Evolutionary conservation across 495 filamentous ascomycete genomes (phyloP).

Genomic region (Letharia lupina): DNA sequence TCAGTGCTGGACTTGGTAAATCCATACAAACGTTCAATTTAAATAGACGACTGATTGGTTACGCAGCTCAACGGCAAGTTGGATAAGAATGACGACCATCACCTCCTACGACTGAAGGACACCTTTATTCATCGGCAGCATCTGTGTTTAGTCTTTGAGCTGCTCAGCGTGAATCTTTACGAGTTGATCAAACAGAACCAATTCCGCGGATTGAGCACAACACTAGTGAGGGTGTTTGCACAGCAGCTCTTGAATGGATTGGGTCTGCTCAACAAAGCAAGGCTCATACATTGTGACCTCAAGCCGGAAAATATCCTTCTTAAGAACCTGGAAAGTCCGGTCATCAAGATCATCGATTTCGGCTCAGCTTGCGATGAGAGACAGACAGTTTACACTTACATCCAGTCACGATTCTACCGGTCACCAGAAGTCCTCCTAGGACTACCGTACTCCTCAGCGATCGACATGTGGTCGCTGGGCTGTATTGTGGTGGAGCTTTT

Average conservation of each 20-base stretch:
- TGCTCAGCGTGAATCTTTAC: constrained; percentile 96
- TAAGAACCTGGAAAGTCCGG: constrained; percentile 97
- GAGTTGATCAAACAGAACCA: constrained; percentile 99
- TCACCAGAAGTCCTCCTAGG: constrained; percentile 94
- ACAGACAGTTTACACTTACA: constrained; percentile 99
- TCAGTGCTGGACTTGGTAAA: constrained; percentile 75
- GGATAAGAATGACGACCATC: constrained; percentile 99
- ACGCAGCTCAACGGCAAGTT: constrained; percentile 79
- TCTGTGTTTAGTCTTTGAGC: constrained; percentile 93
- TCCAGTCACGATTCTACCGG: constrained; percentile 96
- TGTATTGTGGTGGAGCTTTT: constrained; percentile 99
- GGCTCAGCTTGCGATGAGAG: constrained; percentile 97
- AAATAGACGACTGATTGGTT: not conserved
- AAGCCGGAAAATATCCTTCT: constrained; percentile 98
- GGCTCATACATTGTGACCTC: constrained; percentile 95
- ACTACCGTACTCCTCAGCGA: constrained; percentile 91
- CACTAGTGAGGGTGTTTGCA: constrained; percentile 94
- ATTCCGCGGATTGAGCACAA: constrained; percentile 95
- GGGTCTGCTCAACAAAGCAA: constrained; percentile 88
- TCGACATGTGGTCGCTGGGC: constrained; percentile 99
- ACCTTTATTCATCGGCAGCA: constrained; percentile 98
- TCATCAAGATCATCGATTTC: constrained; percentile 99
- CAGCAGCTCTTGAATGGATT: constrained; percentile 92
- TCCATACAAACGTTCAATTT: not conserved
- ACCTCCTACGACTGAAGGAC: constrained; percentile 90